phyloP scores from a whole-genome alignment of 148 eudicot genomes.

The Chenopodium suecicum region DNA sequence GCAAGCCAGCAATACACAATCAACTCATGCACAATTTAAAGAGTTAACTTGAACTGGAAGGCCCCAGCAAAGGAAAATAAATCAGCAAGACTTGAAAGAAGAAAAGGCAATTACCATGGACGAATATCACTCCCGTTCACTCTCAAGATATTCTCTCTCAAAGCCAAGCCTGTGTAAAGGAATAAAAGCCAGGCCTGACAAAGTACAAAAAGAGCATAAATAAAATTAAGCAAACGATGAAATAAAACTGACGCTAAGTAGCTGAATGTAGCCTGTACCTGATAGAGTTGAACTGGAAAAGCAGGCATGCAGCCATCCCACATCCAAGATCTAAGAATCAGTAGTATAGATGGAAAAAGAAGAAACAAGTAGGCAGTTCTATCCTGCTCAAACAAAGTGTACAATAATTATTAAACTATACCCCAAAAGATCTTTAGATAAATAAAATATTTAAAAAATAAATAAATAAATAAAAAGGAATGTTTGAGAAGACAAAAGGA shows the following conservation, averaged over 20 bases:
- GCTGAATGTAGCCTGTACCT: slow-evolving; percentile 43
- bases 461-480: not conserved
- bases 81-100: not conserved
- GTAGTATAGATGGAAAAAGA: slow-evolving; percentile 68
- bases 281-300: slow-evolving; percentile 89
- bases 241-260: slow-evolving; percentile 7
- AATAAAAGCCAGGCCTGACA: slow-evolving; percentile 91
- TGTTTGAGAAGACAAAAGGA: not conserved
- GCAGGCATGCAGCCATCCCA: slow-evolving; percentile 97
- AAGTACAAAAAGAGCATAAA: slow-evolving; percentile 19
- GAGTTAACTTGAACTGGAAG: not conserved
- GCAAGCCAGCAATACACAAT: not conserved
- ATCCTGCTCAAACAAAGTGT: slow-evolving; percentile 58
- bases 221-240: not conserved
- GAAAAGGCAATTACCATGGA: slow-evolving; percentile 63
- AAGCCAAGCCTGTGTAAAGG: slow-evolving; percentile 90
- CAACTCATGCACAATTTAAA: not conserved
- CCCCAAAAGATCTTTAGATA: not conserved
- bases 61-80: not conserved
- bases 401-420: not conserved
- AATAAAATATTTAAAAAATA: too few relatives aligned
- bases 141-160: slow-evolving; percentile 91
- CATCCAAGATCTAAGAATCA: slow-evolving; percentile 55
- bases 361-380: slow-evolving; percentile 83
- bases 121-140: slow-evolving; percentile 98